Base-by-base conservation (phyloP, 2,329 filamentous ascomycete species). In the Botrytis pseudocinerea region DNA sequence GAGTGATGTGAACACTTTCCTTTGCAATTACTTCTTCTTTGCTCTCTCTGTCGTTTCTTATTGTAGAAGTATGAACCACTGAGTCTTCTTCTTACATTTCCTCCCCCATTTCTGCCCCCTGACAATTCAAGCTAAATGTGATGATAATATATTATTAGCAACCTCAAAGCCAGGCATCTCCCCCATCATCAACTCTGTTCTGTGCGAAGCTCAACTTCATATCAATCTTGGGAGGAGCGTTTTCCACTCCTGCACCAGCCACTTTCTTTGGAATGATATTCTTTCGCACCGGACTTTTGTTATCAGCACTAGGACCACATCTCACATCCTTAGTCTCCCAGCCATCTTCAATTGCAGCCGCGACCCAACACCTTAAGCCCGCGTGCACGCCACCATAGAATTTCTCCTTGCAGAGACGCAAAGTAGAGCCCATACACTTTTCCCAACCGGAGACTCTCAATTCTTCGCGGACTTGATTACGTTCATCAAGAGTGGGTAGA, bases 381-480 rank as follows among this genome's bases (percentile, higher is more conserved):
- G 95, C 93, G 81, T 99, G 96, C 6, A 99, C 93, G 66, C 92
- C 90, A 2, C 93, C 92, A 81, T 99, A 98, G 82, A 98, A 97
- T 82, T 98, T 98, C 82, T 98, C 95, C 82, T 98, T 99, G 85
- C 95, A 98, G 25, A 95, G 91, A 8, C 96, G 90, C 75, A 98
- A 85, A 73, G 91, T 95, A 35, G 89, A 88, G 25, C 94, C 94
- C 87, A 98, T 93, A 77, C 92, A 90, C 78, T 94, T 94, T 82
- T 99, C 96, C 85, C 94, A 97, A 12, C 96, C 95, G 0, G 93
- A 97, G 74, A 95, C 89, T 70, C 89, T 89, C 70, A 98, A 86
- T 73, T 95, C 90, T 28, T 86, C 85, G n/a, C 96, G 92, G 18
- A 98, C 87, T 0, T 83, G 81, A 82, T 97, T 98, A 74, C 96